Evolutionary conservation across 2,329 filamentous ascomycete species (phyloP), one percentile per base, ranked within the genome.

Genomic region (Cryphonectria japonica): DNA sequence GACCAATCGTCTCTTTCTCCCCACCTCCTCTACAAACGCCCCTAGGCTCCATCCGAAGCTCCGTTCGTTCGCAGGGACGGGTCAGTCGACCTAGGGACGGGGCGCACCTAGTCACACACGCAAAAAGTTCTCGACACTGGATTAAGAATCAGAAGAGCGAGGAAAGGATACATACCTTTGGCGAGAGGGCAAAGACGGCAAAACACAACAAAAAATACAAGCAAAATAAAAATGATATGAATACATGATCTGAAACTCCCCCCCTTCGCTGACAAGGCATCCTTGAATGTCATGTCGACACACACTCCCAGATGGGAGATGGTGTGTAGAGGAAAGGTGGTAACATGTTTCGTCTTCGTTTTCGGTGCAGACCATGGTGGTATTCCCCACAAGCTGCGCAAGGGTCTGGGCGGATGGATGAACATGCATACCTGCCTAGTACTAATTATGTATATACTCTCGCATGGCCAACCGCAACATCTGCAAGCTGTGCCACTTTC

Each of bases 31-130:
- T 54, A 68, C 68, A 43, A 60, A 57, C 26, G n/a, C 41, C 65
- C 68, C 67, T 72, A 65, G 63, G 63, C 70, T 69, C 19, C 54
- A 67, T 69, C 67, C 67, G 67, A 69, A 63, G 67, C 19, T n/a
- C 32, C 34, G 32, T 54, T 54, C 26, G 34, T 26, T 67, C 32
- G 41, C 32, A 41, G 41, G 14, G 41, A 29, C 26, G 32, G 50
- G 65, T 67, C 65, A 67, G n/a, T 54, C 65, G 65, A 39, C 41
- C 65, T 59, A 67, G 34, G 46, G 52, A 29, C 65, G 39, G 54
- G 65, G 41, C 65, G 57, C 34, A 39, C 29, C 65, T 43, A 59
- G 29, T 26, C 3, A 59, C n/a, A 52, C 65, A 19, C 29, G 26
- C 54, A 32, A 19, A 34, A 32, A 32, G 54, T 5, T 57, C n/a